Conservation (phyloP, 768 basidiomycete species). For the Rhodotorula diobovata region DNA sequence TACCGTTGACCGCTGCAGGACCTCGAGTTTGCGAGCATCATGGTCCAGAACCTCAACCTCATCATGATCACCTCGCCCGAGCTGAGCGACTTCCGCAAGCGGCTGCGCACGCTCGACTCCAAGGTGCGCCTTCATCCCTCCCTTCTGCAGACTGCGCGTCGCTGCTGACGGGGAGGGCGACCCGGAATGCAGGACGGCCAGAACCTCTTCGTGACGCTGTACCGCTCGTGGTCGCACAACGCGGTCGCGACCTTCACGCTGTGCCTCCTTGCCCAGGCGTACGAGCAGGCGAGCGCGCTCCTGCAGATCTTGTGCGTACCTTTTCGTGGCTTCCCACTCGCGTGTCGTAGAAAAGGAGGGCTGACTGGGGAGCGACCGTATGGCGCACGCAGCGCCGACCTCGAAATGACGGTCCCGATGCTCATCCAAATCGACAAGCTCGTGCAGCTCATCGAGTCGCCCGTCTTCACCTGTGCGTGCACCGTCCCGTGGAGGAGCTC, state of each 20-base stretch:
- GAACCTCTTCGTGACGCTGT: slow-evolving; percentile 84
- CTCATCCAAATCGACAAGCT: slow-evolving; percentile 95
- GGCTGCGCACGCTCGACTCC: slow-evolving; percentile 87
- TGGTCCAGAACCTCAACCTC: slow-evolving; percentile 94
- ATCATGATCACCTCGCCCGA: slow-evolving; percentile 96
- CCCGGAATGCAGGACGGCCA: slow-evolving; percentile 95
- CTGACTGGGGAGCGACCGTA: slow-evolving; percentile 12
- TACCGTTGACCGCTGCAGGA: slow-evolving; percentile 50
- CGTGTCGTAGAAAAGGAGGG: rapidly evolving
- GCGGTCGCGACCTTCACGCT: slow-evolving; percentile 94
- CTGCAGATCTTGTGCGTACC: slow-evolving; percentile 82
- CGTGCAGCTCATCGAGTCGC: slow-evolving; percentile 95
- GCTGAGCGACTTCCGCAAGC: slow-evolving; percentile 85
- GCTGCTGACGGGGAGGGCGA: too few species aligned
- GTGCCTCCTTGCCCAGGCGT: slow-evolving; percentile 93
- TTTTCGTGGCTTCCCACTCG: neutral
- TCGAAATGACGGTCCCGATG: slow-evolving; percentile 91
- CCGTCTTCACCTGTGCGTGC: slow-evolving; percentile 90
- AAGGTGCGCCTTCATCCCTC: slow-evolving; percentile 56
- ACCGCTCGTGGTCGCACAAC: slow-evolving; percentile 98
- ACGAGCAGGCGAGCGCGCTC: slow-evolving; percentile 95
- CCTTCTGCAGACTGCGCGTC: too few species aligned
- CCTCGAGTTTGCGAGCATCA: slow-evolving; percentile 93
- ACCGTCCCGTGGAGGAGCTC: neutral
- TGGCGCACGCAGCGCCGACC: slow-evolving; percentile 64